Evolutionary conservation across 1,284 basidiomycete genomes (phyloP).

Genomic region (Pterula multifida): DNA sequence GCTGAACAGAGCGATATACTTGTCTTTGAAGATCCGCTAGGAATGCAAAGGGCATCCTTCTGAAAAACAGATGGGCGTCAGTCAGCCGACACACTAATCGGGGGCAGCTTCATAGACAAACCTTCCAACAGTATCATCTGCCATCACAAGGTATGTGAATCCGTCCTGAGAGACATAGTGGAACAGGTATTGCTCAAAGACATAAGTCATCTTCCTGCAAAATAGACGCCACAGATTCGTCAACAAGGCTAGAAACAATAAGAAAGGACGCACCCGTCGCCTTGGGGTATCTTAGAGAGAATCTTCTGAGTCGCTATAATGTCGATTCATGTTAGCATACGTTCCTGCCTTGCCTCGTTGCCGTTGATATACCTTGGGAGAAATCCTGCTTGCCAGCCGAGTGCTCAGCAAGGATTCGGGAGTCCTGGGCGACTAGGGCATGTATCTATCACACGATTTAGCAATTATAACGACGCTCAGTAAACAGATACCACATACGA

Average conservation of each 20-base stretch:
- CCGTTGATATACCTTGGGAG: constrained; percentile 54
- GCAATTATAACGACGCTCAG: not conserved
- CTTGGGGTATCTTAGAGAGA: constrained; percentile 88
- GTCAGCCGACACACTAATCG: not conserved
- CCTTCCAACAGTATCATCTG: constrained; percentile 83
- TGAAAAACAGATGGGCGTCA: constrained; percentile 19
- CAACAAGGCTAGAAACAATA: not conserved
- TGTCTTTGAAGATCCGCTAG: constrained; percentile 77
- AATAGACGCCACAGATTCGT: constrained; percentile 4
- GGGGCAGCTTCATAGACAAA: constrained; percentile 22
- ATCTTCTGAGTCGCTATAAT: constrained; percentile 77
- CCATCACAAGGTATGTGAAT: constrained; percentile 86
- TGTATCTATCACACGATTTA: constrained; percentile 46
- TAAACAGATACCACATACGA: not conserved
- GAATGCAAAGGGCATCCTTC: constrained; percentile 92
- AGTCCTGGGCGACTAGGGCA: constrained; percentile 75
- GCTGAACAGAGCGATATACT: constrained; percentile 19
- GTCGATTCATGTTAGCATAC: constrained; percentile 3
- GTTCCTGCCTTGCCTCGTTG: not conserved
- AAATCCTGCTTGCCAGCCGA: constrained; percentile 70
- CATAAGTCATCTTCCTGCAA: constrained; percentile 83
- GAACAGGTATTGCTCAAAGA: constrained; percentile 92
- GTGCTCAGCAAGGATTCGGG: constrained; percentile 76
- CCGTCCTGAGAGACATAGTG: constrained; percentile 89
- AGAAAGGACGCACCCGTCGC: constrained; percentile 38